Percentiles rank a stretch among this genome's conserved stretches.
These are phyloP conservation scores for Mycogone perniciosa DNA, from an alignment of 2,329 filamentous ascomycete genomes.

Conservation along the genomic window DNA sequence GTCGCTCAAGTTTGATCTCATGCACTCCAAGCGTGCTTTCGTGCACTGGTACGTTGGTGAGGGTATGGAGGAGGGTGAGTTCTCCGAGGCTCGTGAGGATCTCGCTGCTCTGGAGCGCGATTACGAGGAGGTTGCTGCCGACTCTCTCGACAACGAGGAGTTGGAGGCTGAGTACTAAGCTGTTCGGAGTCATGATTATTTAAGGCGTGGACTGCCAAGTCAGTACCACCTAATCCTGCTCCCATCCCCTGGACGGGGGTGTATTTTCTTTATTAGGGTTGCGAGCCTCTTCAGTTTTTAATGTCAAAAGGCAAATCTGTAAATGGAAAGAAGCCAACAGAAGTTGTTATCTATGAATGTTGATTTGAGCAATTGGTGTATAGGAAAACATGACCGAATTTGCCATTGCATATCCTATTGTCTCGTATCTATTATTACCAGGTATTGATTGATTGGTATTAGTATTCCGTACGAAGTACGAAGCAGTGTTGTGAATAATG, in stretches of 20 bases:
- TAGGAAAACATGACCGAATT: background rate
- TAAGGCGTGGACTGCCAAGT: slow-evolving; percentile 12
- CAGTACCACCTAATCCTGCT: slow-evolving; percentile 23
- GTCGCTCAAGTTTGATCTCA: slow-evolving; percentile 97
- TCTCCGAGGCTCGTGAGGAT: slow-evolving; percentile 98
- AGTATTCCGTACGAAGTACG: background rate
- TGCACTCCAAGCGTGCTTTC: slow-evolving; percentile 99
- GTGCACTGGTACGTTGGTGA: slow-evolving; percentile 99
- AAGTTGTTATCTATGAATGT: slow-evolving; percentile 11
- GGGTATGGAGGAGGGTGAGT: slow-evolving; percentile 99
- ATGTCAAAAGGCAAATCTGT: slow-evolving; percentile 30
- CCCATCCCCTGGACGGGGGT: slow-evolving; percentile 26
- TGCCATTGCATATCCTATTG: background rate
- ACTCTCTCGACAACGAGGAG: slow-evolving; percentile 84
- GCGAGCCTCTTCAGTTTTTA: slow-evolving; percentile 31
- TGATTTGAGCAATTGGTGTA: slow-evolving; percentile 6
- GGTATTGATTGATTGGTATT: too few species aligned
- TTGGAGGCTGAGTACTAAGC: slow-evolving; percentile 85
- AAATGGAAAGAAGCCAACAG: slow-evolving; percentile 19
- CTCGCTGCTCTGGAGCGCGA: slow-evolving; percentile 95
- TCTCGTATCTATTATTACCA: too few species aligned
- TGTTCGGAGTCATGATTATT: slow-evolving; percentile 11
- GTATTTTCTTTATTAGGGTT: slow-evolving; percentile 35
- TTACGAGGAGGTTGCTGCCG: slow-evolving; percentile 96
- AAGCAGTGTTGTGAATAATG: background rate